phyloP scores from a whole-genome alignment of 495 filamentous ascomycete genomes.

The Neurospora tetrasperma region DNA sequence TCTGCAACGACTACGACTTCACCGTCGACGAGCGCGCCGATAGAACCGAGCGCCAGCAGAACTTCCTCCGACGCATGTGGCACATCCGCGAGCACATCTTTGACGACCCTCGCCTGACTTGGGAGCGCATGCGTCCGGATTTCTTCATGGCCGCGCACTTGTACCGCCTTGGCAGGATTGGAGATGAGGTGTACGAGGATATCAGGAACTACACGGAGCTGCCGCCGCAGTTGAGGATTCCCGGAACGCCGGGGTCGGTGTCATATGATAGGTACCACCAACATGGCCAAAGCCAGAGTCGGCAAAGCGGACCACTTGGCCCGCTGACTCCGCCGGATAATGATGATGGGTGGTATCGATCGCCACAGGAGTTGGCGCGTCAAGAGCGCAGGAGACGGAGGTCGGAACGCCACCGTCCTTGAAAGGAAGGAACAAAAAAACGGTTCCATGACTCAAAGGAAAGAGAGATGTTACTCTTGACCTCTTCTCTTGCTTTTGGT shows the following conservation, averaged over 20 bases:
- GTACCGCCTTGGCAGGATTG: conserved; percentile 9
- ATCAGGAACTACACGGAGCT: conserved; percentile 17
- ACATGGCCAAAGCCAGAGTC: neutral
- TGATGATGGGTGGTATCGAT: neutral
- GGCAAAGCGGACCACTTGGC: neutral
- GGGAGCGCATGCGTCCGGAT: conserved; percentile 29
- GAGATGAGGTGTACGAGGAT: neutral
- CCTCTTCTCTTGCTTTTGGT: neutral
- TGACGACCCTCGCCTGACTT: conserved; percentile 7
- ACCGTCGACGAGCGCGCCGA: neutral
- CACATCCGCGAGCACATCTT: conserved; percentile 28
- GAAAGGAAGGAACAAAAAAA: neutral
- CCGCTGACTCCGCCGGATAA: neutral
- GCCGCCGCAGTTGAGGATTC: conserved; percentile 1
- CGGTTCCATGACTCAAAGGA: neutral
- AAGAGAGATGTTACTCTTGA: neutral
- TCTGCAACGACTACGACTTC: conserved; percentile 31
- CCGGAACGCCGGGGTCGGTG: neutral
- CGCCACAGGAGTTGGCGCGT: neutral
- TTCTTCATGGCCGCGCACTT: conserved; percentile 28
- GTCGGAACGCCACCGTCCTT: neutral
- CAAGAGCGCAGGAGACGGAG: neutral
- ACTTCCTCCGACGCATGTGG: conserved; percentile 31
- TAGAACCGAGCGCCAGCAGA: conserved; percentile 3
- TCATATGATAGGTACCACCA: neutral